These are phyloP conservation scores for Teratosphaeria gauchensis DNA, from an alignment of 2,329 filamentous ascomycete genomes.

Conservation along the genomic window DNA sequence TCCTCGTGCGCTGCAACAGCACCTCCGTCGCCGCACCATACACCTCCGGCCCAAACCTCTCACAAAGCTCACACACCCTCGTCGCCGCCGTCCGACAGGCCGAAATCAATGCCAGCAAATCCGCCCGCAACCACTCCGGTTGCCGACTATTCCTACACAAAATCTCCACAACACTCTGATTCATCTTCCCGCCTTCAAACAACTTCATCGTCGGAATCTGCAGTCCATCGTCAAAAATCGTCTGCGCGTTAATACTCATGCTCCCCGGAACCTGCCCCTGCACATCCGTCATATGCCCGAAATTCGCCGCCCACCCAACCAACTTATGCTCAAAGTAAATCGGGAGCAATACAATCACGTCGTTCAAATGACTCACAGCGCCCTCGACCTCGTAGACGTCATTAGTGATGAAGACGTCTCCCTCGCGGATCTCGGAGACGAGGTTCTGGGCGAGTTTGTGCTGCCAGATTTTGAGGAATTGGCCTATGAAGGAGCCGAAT, in stretches of 20 bases:
- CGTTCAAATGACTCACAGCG: conserved; percentile 18
- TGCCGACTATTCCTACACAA: conserved; percentile 18
- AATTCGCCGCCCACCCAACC: conserved; percentile 20
- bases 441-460: conserved; percentile 14
- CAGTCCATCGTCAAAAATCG: conserved; percentile 19
- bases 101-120: conserved; percentile 17
- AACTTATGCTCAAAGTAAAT: conserved; percentile 19
- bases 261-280: conserved; percentile 19
- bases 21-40: conserved; percentile 16
- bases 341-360: conserved; percentile 11
- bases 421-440: conserved; percentile 16
- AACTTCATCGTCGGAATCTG: conserved; percentile 21
- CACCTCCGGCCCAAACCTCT: conserved; percentile 16
- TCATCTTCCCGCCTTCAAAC: conserved; percentile 19
- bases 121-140: conserved; percentile 18
- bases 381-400: conserved; percentile 20
- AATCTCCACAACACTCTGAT: conserved; percentile 17
- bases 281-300: conserved; percentile 19
- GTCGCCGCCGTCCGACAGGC: conserved; percentile 18
- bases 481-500: conserved; percentile 19
- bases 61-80: conserved; percentile 17
- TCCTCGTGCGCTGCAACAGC: conserved; percentile 13
- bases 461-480: conserved; percentile 20
- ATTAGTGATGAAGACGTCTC: conserved; percentile 20
- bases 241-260: conserved; percentile 20